Conservation (phyloP, 176 grass and related monocot species). For the Musa schizocarpa region DNA sequence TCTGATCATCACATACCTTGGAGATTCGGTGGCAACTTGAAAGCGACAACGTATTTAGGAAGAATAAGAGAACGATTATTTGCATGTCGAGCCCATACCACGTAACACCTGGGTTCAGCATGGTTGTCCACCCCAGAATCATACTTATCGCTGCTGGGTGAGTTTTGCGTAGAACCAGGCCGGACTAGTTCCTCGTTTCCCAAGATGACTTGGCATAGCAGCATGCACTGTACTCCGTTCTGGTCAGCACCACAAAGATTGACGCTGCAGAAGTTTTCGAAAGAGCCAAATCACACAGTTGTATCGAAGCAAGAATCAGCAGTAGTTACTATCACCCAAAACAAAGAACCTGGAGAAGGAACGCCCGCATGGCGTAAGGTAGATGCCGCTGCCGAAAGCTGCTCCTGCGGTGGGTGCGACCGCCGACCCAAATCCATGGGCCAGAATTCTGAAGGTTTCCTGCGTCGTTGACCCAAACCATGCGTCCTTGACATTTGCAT, state of each 20-base stretch:
- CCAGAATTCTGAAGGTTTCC: constrained; percentile 59
- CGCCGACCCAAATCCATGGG: constrained; percentile 54
- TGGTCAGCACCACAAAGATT: constrained; percentile 87
- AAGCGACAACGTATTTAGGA: constrained; percentile 74
- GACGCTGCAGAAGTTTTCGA: constrained; percentile 36
- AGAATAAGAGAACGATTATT: constrained; percentile 30
- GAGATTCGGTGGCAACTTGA: constrained; percentile 57
- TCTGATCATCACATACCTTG: constrained; percentile 41
- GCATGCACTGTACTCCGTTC: constrained; percentile 86
- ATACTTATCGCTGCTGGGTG: constrained; percentile 42
- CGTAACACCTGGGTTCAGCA: constrained; percentile 53
- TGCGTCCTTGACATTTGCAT: constrained; percentile 58
- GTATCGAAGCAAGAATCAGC: constrained; percentile 52
- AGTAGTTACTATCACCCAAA: constrained; percentile 34
- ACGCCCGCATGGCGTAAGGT: too few relatives aligned
- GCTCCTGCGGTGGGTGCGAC: constrained; percentile 23
- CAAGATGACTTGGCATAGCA: constrained; percentile 63
- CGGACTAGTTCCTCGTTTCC: constrained; percentile 44
- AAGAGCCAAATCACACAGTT: constrained; percentile 33
- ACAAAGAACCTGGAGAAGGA: constrained; percentile 11
- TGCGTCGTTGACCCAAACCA: constrained; percentile 71
- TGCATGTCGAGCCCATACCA: constrained; percentile 46
- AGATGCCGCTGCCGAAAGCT: too few relatives aligned
- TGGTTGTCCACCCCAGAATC: constrained; percentile 31
- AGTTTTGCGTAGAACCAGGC: constrained; percentile 38